These are phyloP conservation scores for Scheffersomyces segobiensis DNA, from an alignment of 1,139 yeast genomes.

Conservation along the genomic window DNA sequence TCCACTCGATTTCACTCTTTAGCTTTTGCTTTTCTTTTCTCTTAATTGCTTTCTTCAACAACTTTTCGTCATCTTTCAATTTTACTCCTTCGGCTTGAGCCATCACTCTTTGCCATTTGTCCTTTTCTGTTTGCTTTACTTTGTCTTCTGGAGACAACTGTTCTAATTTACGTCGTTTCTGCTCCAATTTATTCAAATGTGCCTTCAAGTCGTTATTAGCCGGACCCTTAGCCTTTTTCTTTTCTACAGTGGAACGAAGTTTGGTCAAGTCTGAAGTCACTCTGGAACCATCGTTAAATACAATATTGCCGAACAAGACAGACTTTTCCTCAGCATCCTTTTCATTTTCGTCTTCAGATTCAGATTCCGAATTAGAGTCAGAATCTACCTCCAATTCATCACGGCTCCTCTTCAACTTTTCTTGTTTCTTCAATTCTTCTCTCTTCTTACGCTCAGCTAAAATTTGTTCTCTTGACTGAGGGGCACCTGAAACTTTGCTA, in stretches of 20 bases:
- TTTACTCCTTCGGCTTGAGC: constrained; percentile 88
- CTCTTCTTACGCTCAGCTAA: constrained; percentile 55
- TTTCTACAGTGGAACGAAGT: constrained; percentile 52
- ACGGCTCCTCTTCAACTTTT: constrained; percentile 30
- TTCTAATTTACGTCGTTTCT: constrained; percentile 65
- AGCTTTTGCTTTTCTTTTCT: constrained; percentile 78
- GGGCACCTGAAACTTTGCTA: constrained; percentile 74
- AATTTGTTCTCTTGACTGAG: constrained; percentile 75
- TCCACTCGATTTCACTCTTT: constrained; percentile 84
- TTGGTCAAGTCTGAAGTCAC: constrained; percentile 74
- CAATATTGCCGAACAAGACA: constrained; percentile 79
- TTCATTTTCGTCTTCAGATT: constrained; percentile 32
- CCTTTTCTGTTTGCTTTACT: constrained; percentile 62
- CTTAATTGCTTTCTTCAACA: constrained; percentile 82
- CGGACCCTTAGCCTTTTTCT: constrained; percentile 73
- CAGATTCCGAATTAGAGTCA: constrained; percentile 34
- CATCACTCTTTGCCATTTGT: constrained; percentile 82
- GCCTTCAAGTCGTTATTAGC: constrained; percentile 83
- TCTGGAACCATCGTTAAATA: constrained; percentile 78
- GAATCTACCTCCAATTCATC: constrained; percentile 35
- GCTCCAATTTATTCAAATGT: constrained; percentile 74
- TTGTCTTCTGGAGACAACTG: constrained; percentile 65
- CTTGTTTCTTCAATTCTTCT: constrained; percentile 39
- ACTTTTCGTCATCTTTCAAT: constrained; percentile 84
- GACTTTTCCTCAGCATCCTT: constrained; percentile 30